phyloP scores from a whole-genome alignment of 2,329 filamentous ascomycete species.

The Fusarium proliferatum region DNA sequence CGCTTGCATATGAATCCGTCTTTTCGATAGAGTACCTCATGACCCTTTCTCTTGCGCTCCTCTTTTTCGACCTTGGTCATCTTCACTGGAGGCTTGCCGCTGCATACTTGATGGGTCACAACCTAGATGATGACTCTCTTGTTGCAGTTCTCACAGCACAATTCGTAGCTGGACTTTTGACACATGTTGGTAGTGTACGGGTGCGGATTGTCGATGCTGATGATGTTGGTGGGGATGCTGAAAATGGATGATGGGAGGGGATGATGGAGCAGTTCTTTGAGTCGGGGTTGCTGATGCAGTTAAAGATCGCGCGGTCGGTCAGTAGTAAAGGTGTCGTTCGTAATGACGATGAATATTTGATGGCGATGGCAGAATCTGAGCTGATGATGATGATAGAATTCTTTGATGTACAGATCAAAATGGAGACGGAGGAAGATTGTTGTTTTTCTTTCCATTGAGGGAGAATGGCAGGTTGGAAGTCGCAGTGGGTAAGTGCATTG shows the following conservation, averaged over 20 bases:
- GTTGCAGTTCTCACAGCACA: not conserved
- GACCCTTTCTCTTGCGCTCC: not conserved
- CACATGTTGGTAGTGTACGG: not conserved
- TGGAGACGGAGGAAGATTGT: accelerated
- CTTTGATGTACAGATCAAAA: not conserved
- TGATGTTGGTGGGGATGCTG: not conserved
- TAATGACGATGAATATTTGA: no score
- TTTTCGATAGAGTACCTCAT: not conserved
- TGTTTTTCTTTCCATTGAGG: not conserved
- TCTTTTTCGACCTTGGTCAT: not conserved
- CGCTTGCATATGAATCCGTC: not conserved
- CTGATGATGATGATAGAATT: not conserved
- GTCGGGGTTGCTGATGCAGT: not conserved
- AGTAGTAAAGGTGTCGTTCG: accelerated
- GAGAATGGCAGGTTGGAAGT: not conserved
- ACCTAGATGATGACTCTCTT: not conserved
- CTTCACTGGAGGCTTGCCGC: not conserved
- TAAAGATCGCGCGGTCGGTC: accelerated
- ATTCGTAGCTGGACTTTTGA: not conserved
- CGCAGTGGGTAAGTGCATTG: not conserved
- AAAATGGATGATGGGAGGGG: not conserved
- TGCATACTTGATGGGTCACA: not conserved
- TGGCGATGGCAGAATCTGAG: not conserved
- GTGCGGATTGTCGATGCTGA: not conserved
- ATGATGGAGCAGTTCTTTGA: accelerated